These are phyloP conservation scores for Populus simonii DNA, from an alignment of 345 rosid genomes.

Conservation along the genomic window DNA sequence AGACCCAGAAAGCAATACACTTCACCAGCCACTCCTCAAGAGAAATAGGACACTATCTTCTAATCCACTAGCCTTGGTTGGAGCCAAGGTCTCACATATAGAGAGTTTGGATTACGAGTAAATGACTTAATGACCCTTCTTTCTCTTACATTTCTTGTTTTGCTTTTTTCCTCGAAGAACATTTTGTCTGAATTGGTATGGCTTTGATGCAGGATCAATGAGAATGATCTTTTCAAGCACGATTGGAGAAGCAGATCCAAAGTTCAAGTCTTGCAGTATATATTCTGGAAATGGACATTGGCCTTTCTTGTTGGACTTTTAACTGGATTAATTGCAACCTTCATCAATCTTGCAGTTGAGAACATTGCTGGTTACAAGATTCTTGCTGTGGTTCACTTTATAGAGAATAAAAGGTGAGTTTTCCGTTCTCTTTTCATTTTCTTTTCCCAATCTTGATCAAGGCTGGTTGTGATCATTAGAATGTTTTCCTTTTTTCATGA, in stretches of 20 bases:
- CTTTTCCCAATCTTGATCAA: neutral
- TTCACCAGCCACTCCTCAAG: constrained; percentile 70
- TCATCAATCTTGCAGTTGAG: constrained; percentile 82
- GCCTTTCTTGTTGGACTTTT: constrained; percentile 81
- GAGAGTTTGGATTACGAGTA: constrained; percentile 96
- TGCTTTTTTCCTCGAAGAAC: neutral
- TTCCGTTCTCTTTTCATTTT: neutral
- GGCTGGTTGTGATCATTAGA: neutral
- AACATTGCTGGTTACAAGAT: constrained; percentile 93
- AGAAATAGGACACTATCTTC: constrained; percentile 70
- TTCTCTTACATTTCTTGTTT: neutral
- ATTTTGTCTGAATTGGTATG: neutral
- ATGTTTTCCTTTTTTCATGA: constrained; percentile 1
- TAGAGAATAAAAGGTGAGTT: constrained; percentile 53
- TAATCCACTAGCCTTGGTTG: constrained; percentile 73
- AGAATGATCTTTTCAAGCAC: constrained; percentile 88
- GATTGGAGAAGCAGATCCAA: constrained; percentile 94
- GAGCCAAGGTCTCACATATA: constrained; percentile 77
- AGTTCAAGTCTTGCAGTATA: constrained; percentile 72
- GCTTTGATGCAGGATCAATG: constrained; percentile 63
- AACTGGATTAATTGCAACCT: constrained; percentile 79
- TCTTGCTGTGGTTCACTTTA: constrained; percentile 59
- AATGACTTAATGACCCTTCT: neutral
- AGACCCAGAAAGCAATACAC: constrained; percentile 65
- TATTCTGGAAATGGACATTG: constrained; percentile 74